Percentiles rank a stretch among this genome's conserved stretches.
These are phyloP conservation scores for Cladophialophora yegresii DNA, from an alignment of 2,329 filamentous ascomycete genomes.

Conservation along the genomic window DNA sequence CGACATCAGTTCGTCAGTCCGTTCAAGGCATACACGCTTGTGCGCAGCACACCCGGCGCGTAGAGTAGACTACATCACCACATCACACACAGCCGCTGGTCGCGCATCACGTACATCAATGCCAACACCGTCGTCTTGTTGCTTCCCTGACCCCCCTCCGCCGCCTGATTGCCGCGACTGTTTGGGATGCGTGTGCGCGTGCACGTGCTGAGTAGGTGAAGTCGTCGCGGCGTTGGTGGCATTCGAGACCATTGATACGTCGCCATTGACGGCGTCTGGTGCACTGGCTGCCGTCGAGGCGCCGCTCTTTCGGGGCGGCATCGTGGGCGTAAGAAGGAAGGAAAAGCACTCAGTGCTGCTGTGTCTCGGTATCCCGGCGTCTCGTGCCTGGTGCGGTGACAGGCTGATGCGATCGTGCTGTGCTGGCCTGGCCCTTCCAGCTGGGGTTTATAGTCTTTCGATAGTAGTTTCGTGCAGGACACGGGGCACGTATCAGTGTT, in stretches of 20 bases:
- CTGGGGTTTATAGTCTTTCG: neutral
- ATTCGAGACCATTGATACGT: conserved; percentile 35
- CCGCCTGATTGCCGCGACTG: conserved; percentile 26
- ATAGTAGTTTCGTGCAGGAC: neutral
- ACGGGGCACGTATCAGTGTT: neutral
- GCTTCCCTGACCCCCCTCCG: conserved; percentile 18
- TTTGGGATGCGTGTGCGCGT: conserved; percentile 36
- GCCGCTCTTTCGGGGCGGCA: conserved; percentile 35
- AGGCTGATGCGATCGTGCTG: neutral
- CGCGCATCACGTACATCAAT: conserved; percentile 34
- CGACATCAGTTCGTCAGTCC: neutral
- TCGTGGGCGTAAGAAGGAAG: conserved; percentile 4
- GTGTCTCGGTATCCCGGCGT: too few relatives aligned
- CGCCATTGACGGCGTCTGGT: conserved; percentile 32
- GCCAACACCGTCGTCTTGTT: conserved; percentile 31
- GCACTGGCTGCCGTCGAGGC: conserved; percentile 38
- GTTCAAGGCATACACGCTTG: neutral
- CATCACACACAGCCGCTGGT: too few relatives aligned
- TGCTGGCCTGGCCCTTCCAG: neutral
- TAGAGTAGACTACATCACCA: too few relatives aligned
- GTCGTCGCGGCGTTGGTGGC: conserved; percentile 22
- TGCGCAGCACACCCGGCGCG: neutral
- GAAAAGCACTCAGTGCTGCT: neutral
- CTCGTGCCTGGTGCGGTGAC: neutral
- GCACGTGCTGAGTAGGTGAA: conserved; percentile 16